Conservation (phyloP, 345 rosid species). For the Salix udensis region DNA sequence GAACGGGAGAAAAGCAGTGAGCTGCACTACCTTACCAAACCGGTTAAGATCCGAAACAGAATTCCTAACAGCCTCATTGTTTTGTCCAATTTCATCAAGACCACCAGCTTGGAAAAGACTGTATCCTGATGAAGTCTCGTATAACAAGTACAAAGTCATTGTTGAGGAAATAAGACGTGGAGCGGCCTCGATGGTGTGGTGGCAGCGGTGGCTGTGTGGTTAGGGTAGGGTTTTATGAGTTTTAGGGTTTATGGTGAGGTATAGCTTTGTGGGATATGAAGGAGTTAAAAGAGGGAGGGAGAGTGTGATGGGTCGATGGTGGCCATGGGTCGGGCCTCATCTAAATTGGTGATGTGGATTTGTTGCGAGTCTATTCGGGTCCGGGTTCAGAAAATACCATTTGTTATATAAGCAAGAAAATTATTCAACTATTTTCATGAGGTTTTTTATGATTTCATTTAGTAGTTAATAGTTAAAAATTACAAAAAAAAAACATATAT, state of each 20-base stretch:
- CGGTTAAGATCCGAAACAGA: constrained; percentile 68
- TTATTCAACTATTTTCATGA: no score
- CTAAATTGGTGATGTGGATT: neutral
- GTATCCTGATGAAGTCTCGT: constrained; percentile 77
- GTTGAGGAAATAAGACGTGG: neutral
- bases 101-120: constrained; percentile 52
- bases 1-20: constrained; percentile 60
- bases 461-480: no score
- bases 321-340: neutral
- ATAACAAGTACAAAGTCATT: constrained; percentile 54
- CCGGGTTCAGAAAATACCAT: neutral
- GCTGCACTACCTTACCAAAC: constrained; percentile 76
- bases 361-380: neutral
- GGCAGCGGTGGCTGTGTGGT: neutral
- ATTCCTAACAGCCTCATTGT: constrained; percentile 71
- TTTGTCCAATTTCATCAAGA: constrained; percentile 77
- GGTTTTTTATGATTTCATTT: no score
- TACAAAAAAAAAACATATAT: no score
- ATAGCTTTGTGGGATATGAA: neutral
- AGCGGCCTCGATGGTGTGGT: neutral
- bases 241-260: neutral
- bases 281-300: neutral
- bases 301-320: neutral
- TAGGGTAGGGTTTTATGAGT: neutral
- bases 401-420: neutral